Evolutionary conservation across 306 rosid species (phyloP), one percentile per base, ranked within the genome.

Genomic region (Mimosa bimucronata): DNA sequence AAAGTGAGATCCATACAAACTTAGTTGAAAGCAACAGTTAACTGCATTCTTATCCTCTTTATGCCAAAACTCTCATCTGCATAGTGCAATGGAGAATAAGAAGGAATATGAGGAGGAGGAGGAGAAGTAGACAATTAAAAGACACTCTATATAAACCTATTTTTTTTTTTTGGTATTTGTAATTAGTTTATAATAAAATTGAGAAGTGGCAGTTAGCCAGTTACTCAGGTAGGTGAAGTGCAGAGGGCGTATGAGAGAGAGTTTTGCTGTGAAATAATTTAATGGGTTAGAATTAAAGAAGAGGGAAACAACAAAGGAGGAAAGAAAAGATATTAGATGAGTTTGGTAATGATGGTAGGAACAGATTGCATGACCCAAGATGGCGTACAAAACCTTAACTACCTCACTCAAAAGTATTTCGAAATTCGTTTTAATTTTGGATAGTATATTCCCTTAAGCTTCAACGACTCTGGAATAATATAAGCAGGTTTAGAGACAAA

Each of bases 141-240:
- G 41, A 29, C 75, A 68, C n/a, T 52, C 12, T 6, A 46, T 73
- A 50, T 45, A 45, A 45, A 31, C 18, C 79, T 41, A 10, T 26
- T 21, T n/a, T n/a, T n/a, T n/a, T n/a, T n/a, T 55, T 19, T 45
- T 45, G 48, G 6, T 50, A 16, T 28, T 48, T 79, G 66, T 75
- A 62, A 55, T 50, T 40, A 73, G 60, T 46, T 42, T 21, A 45
- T 86, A 53, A 79, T 65, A 71, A 75, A 30, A 25, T 48, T 44
- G 77, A 73, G 68, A 84, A 25, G 67, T 76, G 83, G 87, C 80
- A 87, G 89, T n/a, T n/a, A n/a, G n/a, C n/a, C n/a, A n/a, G n/a
- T 77, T 87, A 84, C 29, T 40, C 75, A 53, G 93, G 96, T 95
- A 91, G 99, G 99, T 95, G 94, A 91, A 89, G 60, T 84, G 96